phyloP scores from a whole-genome alignment of 148 eudicot species.

The Nepenthes gracilis region DNA sequence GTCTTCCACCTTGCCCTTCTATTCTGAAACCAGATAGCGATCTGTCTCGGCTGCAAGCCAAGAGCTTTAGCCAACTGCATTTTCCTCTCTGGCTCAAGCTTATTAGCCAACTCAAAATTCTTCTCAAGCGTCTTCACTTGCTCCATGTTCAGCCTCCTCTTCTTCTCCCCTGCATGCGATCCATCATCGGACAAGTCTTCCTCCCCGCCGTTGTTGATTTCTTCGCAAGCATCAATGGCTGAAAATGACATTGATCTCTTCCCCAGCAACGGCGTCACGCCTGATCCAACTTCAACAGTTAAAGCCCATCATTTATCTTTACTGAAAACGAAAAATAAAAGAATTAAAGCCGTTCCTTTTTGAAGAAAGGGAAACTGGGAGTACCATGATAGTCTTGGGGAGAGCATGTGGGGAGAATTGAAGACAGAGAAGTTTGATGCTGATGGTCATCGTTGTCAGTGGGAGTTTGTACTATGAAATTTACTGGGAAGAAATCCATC shows the following conservation, averaged over 20 bases:
- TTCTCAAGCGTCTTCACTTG: slow-evolving; percentile 91
- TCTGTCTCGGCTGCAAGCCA: slow-evolving; percentile 86
- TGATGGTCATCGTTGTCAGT: slow-evolving; percentile 37
- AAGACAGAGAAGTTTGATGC: slow-evolving; percentile 38
- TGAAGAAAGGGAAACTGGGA: slow-evolving; percentile 3
- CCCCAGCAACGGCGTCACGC: slow-evolving; percentile 54
- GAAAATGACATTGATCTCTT: slow-evolving; percentile 88
- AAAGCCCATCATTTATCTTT: not conserved
- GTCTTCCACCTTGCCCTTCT: slow-evolving; percentile 97
- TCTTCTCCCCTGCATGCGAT: slow-evolving; percentile 64
- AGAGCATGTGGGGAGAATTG: slow-evolving; percentile 46
- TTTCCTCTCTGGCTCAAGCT: slow-evolving; percentile 95
- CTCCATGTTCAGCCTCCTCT: slow-evolving; percentile 85
- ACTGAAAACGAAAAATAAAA: not conserved
- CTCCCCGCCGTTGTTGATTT: slow-evolving; percentile 38
- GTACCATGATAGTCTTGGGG: slow-evolving; percentile 80
- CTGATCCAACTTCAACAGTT: slow-evolving; percentile 17
- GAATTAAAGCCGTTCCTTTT: not conserved
- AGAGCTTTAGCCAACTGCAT: slow-evolving; percentile 88
- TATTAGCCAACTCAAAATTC: slow-evolving; percentile 82
- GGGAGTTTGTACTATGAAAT: slow-evolving; percentile 76
- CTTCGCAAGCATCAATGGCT: slow-evolving; percentile 44
- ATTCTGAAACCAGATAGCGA: slow-evolving; percentile 97
- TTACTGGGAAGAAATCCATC: slow-evolving; percentile 81
- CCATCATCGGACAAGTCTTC: slow-evolving; percentile 90